A percentile compares a stretch with the other conserved stretches of the same genome.
phyloP scores from a whole-genome alignment of 352 stramenopile genomes.

The Halophytophthora batemanensis region DNA sequence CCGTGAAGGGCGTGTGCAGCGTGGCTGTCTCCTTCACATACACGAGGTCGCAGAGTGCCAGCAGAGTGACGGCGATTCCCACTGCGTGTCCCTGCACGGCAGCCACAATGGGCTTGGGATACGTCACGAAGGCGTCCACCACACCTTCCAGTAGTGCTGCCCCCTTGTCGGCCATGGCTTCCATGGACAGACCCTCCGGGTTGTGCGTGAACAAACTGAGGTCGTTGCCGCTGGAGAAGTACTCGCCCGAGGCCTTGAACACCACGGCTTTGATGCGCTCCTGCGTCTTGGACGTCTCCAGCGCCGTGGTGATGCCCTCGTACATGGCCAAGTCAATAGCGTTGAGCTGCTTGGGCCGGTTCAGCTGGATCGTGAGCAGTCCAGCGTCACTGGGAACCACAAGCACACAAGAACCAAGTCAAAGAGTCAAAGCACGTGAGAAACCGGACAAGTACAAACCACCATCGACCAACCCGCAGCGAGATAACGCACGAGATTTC shows the following conservation, averaged over 20 bases:
- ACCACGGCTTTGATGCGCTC: constrained; percentile 76
- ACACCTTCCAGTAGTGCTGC: constrained; percentile 58
- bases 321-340: constrained; percentile 87
- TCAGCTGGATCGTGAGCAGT: constrained; percentile 77
- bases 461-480: background rate
- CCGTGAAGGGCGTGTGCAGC: constrained; percentile 92
- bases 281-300: constrained; percentile 66
- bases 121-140: constrained; percentile 78
- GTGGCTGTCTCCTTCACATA: constrained; percentile 85
- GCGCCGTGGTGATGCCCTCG: constrained; percentile 57
- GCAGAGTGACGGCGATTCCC: constrained; percentile 86
- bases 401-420: too few relatives aligned
- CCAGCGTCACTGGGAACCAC: constrained; percentile 34
- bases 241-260: constrained; percentile 80
- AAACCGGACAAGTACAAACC: background rate
- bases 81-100: constrained; percentile 89
- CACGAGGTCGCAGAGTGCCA: constrained; percentile 88
- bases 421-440: background rate
- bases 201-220: constrained; percentile 76
- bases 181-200: constrained; percentile 44
- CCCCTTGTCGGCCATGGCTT: constrained; percentile 57
- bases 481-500: constrained; percentile 40
- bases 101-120: constrained; percentile 88
- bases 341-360: constrained; percentile 83
- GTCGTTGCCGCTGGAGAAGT: constrained; percentile 91